Evolutionary conservation across 495 filamentous ascomycete genomes (phyloP), one percentile per base, ranked within the genome.

Genomic region (Penicillium lagena): DNA sequence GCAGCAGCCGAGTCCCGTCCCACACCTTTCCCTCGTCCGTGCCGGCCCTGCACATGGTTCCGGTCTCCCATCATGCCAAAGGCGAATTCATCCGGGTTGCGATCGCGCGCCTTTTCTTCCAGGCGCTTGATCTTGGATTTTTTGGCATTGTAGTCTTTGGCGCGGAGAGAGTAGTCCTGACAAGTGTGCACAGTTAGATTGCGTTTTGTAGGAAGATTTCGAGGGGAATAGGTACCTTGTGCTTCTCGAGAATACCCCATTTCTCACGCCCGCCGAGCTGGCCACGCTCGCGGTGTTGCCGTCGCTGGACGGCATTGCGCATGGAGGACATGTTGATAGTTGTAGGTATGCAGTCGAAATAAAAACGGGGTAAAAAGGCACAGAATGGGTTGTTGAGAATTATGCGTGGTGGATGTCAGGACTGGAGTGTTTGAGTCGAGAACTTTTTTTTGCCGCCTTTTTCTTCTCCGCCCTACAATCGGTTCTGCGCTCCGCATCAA

Each of bases 81-180:
- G 67, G 87, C 82, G 72, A 97, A 98, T 66, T 96, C 90, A 80
- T 98, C 93, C 34, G 90, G 89, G 64, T 98, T 97, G 50, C 88
- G 83, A 35, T 93, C 81, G 44, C 78, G 74, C 15, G 85, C 91
- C 67, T 95, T 96, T 47, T 83, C 75, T 51, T 82, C 76, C 12
- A 98, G 80, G 2, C 79, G 75, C 59, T 85, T 83, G 35, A 96
- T 73, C 28, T 83, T 81, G n/a, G 71, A 70, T 60, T 94, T 85
- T 62, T 98, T 97, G 53, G 66, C 67, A 58, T 88, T 89, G 78
- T 86, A 89, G 73, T 96, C 90, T 62, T 79, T 78, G 4, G 93
- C 86, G 44, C 93, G 89, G 49, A 90, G 83, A 35, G 85, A 83
- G 75, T 97, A 98, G 72, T 98, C 93, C 81, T 88, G 45, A 50